Conservation (phyloP, 768 basidiomycete genomes). For the Tephrocybe sp. region DNA sequence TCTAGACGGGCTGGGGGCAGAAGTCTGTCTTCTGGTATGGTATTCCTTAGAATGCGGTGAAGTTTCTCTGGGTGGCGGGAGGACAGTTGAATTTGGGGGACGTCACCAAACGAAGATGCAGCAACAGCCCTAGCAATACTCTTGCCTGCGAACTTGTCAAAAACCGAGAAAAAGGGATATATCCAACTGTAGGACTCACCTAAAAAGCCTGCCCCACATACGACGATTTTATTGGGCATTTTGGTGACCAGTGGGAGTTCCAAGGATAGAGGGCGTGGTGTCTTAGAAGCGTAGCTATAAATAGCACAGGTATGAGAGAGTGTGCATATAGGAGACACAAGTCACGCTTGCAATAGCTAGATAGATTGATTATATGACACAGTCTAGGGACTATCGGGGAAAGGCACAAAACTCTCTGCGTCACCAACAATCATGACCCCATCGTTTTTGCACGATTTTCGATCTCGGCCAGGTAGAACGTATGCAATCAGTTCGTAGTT, state of each 20-base stretch:
- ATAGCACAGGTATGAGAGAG: background rate
- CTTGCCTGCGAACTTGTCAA: constrained; percentile 3
- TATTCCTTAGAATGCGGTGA: constrained; percentile 29
- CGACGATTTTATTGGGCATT: constrained; percentile 36
- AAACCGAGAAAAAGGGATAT: background rate
- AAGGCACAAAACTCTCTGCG: constrained; percentile 28
- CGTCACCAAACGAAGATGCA: constrained; percentile 22
- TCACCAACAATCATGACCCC: constrained; percentile 38
- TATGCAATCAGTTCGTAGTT: constrained; percentile 92
- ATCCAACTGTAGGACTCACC: constrained; percentile 46
- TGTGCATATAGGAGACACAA: no score
- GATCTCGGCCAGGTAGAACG: constrained; percentile 78
- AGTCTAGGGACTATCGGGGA: constrained; percentile 15
- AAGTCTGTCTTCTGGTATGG: constrained; percentile 31
- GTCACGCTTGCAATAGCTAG: no score
- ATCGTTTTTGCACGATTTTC: constrained; percentile 82
- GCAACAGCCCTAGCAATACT: constrained; percentile 58
- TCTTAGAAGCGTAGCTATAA: background rate
- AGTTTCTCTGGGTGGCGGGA: constrained; percentile 54
- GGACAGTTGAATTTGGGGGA: constrained; percentile 50
- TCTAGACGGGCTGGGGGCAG: constrained; percentile 48
- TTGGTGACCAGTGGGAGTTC: background rate
- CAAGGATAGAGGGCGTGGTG: background rate
- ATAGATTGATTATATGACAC: constrained; percentile 3
- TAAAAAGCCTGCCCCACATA: constrained; percentile 61